These are phyloP conservation scores for Fusarium domesticum DNA, from an alignment of 2,329 filamentous ascomycete genomes.

Conservation along the genomic window DNA sequence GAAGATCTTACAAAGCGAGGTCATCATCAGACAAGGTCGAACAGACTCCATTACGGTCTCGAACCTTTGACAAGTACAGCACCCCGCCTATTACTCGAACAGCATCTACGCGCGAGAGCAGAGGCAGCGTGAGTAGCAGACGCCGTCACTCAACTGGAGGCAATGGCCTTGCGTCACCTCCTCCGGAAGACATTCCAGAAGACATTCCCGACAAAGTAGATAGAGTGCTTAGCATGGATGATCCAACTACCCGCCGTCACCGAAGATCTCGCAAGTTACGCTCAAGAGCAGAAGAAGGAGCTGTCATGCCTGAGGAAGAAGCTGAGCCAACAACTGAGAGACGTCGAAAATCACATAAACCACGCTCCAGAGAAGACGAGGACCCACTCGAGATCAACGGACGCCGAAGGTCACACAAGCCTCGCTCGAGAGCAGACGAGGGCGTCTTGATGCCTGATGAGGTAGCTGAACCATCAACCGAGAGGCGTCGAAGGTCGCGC, in stretches of 20 bases:
- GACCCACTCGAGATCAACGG: conserved; percentile 20
- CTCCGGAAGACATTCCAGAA: conserved; percentile 65
- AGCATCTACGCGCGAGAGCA: conserved; percentile 65
- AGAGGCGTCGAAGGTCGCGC: background rate
- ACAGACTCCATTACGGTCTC: conserved; percentile 53
- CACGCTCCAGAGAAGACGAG: conserved; percentile 5
- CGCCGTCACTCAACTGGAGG: conserved; percentile 67
- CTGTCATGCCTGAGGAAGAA: background rate
- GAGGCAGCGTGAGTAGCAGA: conserved; percentile 52
- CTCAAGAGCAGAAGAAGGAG: background rate
- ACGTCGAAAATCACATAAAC: background rate
- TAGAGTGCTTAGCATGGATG: conserved; percentile 64
- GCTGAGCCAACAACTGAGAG: background rate
- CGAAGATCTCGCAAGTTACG: background rate
- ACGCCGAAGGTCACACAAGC: conserved; percentile 47
- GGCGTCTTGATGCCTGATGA: background rate
- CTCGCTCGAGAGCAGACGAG: conserved; percentile 23
- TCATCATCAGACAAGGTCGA: conserved; percentile 64
- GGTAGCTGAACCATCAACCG: background rate
- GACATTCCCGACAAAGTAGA: conserved; percentile 70
- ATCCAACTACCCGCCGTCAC: conserved; percentile 23
- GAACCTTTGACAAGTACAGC: conserved; percentile 62
- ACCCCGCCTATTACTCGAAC: conserved; percentile 65
- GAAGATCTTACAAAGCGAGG: conserved; percentile 56
- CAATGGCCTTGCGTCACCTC: conserved; percentile 66